A percentile compares a stretch with the other conserved stretches of the same genome.
Conservation (phyloP, 2,329 filamentous ascomycete species). For the Tetracladium maxilliforme region DNA sequence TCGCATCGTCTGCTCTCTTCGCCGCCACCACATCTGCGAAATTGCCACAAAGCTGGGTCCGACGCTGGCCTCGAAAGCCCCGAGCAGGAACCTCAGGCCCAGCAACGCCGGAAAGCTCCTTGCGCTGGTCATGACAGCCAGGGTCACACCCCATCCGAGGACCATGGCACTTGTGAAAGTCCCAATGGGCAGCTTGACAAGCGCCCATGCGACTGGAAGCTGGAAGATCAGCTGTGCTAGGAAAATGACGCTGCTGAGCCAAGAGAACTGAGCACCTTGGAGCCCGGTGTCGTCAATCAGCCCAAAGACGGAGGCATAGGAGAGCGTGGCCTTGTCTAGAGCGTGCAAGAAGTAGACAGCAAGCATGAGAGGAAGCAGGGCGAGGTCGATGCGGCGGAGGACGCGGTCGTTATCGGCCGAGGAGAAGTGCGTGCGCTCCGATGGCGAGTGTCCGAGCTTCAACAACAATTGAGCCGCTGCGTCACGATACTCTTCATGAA, state of each 20-base stretch:
- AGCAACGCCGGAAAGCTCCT: conserved; percentile 19
- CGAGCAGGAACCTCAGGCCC: conserved; percentile 22
- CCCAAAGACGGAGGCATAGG: conserved; percentile 44
- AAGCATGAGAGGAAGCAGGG: conserved; percentile 33
- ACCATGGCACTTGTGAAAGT: conserved; percentile 36
- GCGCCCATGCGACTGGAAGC: conserved; percentile 32
- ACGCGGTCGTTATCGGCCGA: too few species aligned
- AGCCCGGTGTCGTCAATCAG: conserved; percentile 39
- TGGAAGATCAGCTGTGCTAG: conserved; percentile 45
- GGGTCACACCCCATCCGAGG: conserved; percentile 33
- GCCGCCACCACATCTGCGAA: conserved; percentile 47
- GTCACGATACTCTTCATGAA: too few species aligned
- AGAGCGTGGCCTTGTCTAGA: conserved; percentile 32
- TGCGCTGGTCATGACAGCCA: conserved; percentile 17
- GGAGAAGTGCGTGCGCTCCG: too few species aligned
- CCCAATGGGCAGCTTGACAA: conserved; percentile 38
- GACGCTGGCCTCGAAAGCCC: conserved; percentile 15
- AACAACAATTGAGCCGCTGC: too few species aligned
- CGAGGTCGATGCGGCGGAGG: conserved; percentile 35
- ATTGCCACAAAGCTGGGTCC: conserved; percentile 40
- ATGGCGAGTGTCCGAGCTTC: too few species aligned
- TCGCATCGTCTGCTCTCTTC: conserved; percentile 40
- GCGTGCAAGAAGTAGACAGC: conserved; percentile 44
- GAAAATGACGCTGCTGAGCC: conserved; percentile 41
- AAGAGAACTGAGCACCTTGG: conserved; percentile 35